These are phyloP conservation scores for Aspergillus sp. DNA, from an alignment of 2,329 filamentous ascomycete species.

Conservation along the genomic window DNA sequence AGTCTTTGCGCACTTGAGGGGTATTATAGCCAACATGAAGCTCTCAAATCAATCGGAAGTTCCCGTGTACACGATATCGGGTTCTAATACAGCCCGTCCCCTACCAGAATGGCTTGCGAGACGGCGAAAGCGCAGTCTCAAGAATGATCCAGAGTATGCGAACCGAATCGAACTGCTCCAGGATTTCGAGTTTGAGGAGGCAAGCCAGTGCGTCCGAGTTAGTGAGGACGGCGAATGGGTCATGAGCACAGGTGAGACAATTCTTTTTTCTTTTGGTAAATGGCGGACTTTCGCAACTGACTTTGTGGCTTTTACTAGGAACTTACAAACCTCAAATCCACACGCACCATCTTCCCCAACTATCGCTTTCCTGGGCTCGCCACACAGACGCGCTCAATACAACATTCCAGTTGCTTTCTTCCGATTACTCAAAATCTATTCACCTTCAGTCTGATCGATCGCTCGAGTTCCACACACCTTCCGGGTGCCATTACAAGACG, in stretches of 20 bases:
- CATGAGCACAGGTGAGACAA: conserved; percentile 76
- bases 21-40: conserved; percentile 41
- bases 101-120: conserved; percentile 94
- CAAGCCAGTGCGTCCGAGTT: conserved; percentile 82
- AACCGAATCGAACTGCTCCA: conserved; percentile 93
- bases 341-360: conserved; percentile 88
- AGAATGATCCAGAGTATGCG: conserved; percentile 88
- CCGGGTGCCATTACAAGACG: conserved; percentile 84
- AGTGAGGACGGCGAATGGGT: conserved; percentile 97
- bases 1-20: conserved; percentile 5
- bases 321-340: conserved; percentile 83
- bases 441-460: conserved; percentile 90
- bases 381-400: conserved; percentile 92
- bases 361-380: conserved; percentile 88
- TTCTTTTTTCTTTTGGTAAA: not conserved
- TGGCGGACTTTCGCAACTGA: not conserved
- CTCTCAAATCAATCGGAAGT: conserved; percentile 69
- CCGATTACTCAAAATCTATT: conserved; percentile 90
- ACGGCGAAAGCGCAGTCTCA: conserved; percentile 84
- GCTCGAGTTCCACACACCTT: conserved; percentile 88
- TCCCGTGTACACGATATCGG: conserved; percentile 92
- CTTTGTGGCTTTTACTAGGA: conserved; percentile 37
- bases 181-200: conserved; percentile 97
- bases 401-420: conserved; percentile 82
- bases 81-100: conserved; percentile 80